These are phyloP conservation scores for Stenogyne calaminthoides DNA, from an alignment of 305 asterid genomes.

Conservation along the genomic window DNA sequence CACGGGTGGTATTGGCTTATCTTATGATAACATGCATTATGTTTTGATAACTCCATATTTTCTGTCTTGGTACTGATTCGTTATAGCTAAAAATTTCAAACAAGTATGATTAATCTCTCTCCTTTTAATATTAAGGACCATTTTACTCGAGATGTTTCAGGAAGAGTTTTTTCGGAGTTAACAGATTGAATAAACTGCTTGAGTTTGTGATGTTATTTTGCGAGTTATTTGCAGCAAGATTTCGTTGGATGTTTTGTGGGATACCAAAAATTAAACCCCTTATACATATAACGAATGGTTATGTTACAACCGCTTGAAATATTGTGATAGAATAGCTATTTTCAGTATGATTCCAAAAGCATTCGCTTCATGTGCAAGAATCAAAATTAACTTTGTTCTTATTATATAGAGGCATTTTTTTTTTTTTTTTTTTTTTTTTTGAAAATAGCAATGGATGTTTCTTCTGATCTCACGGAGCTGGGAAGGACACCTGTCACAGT, in stretches of 20 bases:
- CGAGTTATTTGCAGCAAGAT: neutral
- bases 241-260: neutral
- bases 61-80: neutral
- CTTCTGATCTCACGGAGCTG: conserved; percentile 92
- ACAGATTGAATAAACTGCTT: neutral
- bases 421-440: conserved; percentile 23
- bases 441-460: conserved; percentile 78
- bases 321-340: neutral
- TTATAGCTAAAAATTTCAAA: neutral
- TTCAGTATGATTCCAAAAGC: neutral
- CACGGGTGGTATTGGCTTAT: conserved; percentile 86
- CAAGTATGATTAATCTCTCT: neutral
- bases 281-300: neutral
- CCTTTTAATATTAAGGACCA: neutral
- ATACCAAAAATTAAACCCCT: neutral
- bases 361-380: neutral
- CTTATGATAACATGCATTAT: conserved; percentile 16
- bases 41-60: neutral
- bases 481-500: conserved; percentile 90
- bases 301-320: conserved; percentile 1
- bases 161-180: neutral
- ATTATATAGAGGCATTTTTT: neutral
- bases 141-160: neutral
- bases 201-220: conserved; percentile 4
- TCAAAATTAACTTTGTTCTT: neutral